A percentile compares a stretch with the other conserved stretches of the same genome.
These are phyloP conservation scores for Dillenia turbinata DNA, from an alignment of 164 flowering plant species.

Conservation along the genomic window DNA sequence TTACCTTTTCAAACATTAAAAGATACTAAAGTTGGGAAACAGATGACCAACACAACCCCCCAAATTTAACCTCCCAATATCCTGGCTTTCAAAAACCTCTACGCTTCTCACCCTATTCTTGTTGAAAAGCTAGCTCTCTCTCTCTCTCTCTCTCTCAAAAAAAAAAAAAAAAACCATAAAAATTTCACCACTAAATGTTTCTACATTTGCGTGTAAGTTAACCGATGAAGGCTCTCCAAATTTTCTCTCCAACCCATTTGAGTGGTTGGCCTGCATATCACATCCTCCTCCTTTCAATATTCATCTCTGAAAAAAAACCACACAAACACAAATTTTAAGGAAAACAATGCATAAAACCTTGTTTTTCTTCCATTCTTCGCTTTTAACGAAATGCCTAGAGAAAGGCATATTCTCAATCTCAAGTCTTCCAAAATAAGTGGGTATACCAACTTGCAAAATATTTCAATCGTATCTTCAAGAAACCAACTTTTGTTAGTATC, in stretches of 20 bases:
- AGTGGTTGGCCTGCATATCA: conserved; percentile 42
- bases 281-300: not conserved
- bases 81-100: not conserved
- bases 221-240: not conserved
- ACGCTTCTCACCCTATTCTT: not conserved
- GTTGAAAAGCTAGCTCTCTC: not conserved
- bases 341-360: not conserved
- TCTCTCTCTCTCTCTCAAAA: not conserved
- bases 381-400: not conserved
- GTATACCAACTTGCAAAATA: conserved; percentile 14
- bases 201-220: conserved; percentile 31
- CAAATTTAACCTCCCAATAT: conserved; percentile 1
- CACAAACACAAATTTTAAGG: not conserved
- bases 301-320: not conserved
- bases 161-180: no score
- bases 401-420: not conserved
- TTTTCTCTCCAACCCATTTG: conserved; percentile 30
- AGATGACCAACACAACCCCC: conserved; percentile 5
- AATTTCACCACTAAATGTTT: not conserved
- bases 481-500: not conserved
- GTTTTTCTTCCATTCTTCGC: not conserved
- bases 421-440: conserved; percentile 3
- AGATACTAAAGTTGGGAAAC: not conserved
- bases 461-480: not conserved
- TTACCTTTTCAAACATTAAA: not conserved